Evolutionary conservation across 78 protist genomes (phyloP).

Genomic region (Cyanophora paradoxa): DNA sequence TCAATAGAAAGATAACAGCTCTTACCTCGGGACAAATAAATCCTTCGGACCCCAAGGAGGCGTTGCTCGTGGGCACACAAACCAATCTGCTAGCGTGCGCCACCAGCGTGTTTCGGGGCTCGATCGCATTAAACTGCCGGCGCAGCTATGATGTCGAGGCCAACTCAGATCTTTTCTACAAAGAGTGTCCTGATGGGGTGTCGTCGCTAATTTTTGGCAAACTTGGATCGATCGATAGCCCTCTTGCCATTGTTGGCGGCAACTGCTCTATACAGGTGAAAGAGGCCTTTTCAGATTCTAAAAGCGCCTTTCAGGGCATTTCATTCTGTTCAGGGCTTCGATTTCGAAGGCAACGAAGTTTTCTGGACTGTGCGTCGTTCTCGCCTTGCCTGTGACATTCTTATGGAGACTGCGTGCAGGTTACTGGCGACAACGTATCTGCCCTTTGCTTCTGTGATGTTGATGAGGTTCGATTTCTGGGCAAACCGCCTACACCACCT

Average conservation of each 20-base stretch:
- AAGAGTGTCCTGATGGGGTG: constrained; percentile 51
- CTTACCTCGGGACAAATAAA: neutral
- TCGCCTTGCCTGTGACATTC: no score
- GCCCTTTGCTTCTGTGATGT: neutral
- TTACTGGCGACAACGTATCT: constrained; percentile 7
- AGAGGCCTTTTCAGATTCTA: neutral
- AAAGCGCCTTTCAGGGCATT: neutral
- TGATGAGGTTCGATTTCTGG: no score
- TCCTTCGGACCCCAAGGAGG: neutral
- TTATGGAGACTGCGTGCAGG: no score
- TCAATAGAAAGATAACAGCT: constrained; percentile 3
- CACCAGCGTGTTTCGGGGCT: no score
- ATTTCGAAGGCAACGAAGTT: neutral
- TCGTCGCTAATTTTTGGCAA: neutral
- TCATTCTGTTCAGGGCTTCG: no score
- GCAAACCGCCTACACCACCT: neutral
- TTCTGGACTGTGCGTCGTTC: constrained; percentile 14
- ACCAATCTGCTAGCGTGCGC: constrained; percentile 28
- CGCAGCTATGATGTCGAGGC: constrained; percentile 24
- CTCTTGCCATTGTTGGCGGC: constrained; percentile 52
- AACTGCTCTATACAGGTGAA: constrained; percentile 47
- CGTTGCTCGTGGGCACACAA: constrained; percentile 44
- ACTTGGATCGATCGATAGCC: neutral
- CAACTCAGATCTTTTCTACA: constrained; percentile 42
- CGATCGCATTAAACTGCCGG: no score